Percentiles rank a stretch among this genome's conserved stretches.
These are phyloP conservation scores for Candida ovalis DNA, from an alignment of 805 yeast species.

Conservation along the genomic window DNA sequence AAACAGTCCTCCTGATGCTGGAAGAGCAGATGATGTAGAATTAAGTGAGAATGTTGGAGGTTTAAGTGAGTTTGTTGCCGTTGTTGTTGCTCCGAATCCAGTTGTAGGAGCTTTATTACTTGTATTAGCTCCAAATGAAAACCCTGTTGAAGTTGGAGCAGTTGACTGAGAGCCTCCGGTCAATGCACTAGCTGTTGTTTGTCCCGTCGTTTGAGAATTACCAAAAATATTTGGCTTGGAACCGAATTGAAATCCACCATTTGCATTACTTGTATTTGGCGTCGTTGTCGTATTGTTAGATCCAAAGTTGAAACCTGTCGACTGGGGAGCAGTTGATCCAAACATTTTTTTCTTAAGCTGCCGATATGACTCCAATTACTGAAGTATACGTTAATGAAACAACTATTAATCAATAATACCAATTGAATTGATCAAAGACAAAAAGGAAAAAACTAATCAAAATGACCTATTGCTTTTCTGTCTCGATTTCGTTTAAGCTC, in stretches of 20 bases:
- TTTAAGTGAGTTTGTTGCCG: not conserved
- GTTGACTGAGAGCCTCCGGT: constrained; percentile 24
- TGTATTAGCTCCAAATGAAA: constrained; percentile 13
- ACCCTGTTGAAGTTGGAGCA: constrained; percentile 8
- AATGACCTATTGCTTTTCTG: not conserved
- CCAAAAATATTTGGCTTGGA: constrained; percentile 23
- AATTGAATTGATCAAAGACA: not conserved
- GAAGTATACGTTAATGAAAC: not conserved
- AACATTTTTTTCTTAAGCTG: too few relatives aligned
- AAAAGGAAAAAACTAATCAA: not conserved
- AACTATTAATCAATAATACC: not conserved
- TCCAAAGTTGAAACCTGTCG: constrained; percentile 25
- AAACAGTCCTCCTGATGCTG: not conserved
- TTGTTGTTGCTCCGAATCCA: not conserved
- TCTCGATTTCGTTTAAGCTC: too few relatives aligned
- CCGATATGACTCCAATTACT: not conserved
- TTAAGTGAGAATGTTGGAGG: not conserved
- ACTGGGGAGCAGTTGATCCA: constrained; percentile 21
- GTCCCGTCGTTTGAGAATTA: constrained; percentile 23
- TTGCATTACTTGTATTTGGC: constrained; percentile 2
- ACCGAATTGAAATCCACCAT: constrained; percentile 7
- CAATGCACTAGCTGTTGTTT: constrained; percentile 16
- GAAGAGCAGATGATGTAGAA: not conserved
- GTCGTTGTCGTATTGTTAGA: constrained; percentile 1
- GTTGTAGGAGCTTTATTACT: constrained; percentile 1